Evolutionary conservation across 176 grass and related monocot genomes (phyloP), one percentile per base, ranked within the genome.

Genomic region (Hordeum marinum): DNA sequence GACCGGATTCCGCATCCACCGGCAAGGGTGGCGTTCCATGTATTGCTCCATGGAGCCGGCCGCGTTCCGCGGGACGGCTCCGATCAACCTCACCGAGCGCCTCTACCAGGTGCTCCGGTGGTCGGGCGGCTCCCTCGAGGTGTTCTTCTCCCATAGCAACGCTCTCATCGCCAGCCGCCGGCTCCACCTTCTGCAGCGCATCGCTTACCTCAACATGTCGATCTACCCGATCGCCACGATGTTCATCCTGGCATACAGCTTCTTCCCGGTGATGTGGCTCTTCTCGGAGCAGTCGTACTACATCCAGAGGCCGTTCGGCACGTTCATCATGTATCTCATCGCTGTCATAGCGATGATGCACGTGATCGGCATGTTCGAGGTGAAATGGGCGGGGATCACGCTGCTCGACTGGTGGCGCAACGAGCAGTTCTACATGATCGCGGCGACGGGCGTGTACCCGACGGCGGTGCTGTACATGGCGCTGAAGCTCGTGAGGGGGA

Each of bases 401-500:
- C 35, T 81, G 48, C 77, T 81, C 0, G 88, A 89, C 5, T 89
- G 78, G 83, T 89, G 83, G 77, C 82, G 88, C 29, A 89, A 89
- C 39, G 88, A 89, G 71, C 88, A 89, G 70, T 89, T 89, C 77
- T 89, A 89, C 71, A 89, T 89, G 88, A 89, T 89, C 5, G 71
- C 77, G 0, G 50, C 88, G 0, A 89, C 88, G 0, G 88, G 88
- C 0, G 88, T 89, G 21, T 89, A 89, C 78, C 83, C 88, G 14
- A 81, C 88, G 26, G 83, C 83, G 1, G 88, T 89, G 71, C 24
- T 89, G 17, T 89, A 89, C 83, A 85, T 89, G 88, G 82, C 24
- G 40, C 4, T 85, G 37, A 89, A 89, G 71, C 62, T 89, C 29
- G 4, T 89, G 23, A 89, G 82, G 0, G 88, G 82, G 70, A 89